These are phyloP conservation scores for Acanthamoeba lugdunensis DNA, from an alignment of 208 protist genomes.

Conservation along the genomic window DNA sequence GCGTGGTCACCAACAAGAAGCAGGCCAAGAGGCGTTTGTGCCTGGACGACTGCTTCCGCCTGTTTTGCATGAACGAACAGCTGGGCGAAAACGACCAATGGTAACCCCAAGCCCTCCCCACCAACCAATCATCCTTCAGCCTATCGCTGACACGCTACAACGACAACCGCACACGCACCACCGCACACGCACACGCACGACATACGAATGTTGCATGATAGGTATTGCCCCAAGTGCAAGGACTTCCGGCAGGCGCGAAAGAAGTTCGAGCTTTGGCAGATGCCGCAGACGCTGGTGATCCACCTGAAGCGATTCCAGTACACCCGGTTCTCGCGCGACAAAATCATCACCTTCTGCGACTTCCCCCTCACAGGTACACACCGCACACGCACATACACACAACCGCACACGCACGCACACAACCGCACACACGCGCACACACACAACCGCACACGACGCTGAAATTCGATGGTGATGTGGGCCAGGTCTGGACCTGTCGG, in stretches of 20 bases:
- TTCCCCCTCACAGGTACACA: conserved; percentile 74
- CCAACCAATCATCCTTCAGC: not conserved
- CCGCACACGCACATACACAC: not conserved
- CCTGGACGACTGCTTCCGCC: conserved; percentile 79
- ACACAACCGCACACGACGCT: conserved; percentile 71
- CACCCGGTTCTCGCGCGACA: conserved; percentile 45
- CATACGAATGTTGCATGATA: not conserved
- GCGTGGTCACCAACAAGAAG: conserved; percentile 24
- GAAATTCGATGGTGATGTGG: not conserved
- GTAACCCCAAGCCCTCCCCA: not conserved
- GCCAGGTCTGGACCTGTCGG: not conserved
- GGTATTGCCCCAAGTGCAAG: conserved; percentile 56
- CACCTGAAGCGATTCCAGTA: conserved; percentile 87
- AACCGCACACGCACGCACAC: no score
- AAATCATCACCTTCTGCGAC: conserved; percentile 77
- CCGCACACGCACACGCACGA: not conserved
- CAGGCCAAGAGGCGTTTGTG: conserved; percentile 22
- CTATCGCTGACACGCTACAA: no score
- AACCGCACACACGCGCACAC: no score
- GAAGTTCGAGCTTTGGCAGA: conserved; percentile 85
- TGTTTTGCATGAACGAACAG: conserved; percentile 81
- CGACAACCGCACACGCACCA: no score
- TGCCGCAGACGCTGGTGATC: conserved; percentile 85
- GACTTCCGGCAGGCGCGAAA: conserved; percentile 24
- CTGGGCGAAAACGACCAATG: conserved; percentile 79